Conservation (phyloP, 2,329 filamentous ascomycete genomes). For the Clarireedia paspali region DNA sequence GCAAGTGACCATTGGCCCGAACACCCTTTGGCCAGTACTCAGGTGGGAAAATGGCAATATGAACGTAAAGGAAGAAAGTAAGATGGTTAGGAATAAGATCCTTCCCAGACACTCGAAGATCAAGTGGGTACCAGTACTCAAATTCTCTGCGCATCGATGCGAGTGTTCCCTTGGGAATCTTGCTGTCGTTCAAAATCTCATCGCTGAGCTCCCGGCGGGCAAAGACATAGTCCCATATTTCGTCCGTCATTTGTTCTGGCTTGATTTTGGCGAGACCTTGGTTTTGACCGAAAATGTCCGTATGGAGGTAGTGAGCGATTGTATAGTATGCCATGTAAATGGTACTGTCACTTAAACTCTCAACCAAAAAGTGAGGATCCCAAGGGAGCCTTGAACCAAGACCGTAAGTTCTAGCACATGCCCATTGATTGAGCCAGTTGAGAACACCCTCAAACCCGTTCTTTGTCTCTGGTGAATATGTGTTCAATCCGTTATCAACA, state of each 20-base stretch:
- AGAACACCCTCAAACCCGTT: slow-evolving; percentile 79
- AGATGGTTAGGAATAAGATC: slow-evolving; percentile 90
- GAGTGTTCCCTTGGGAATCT: slow-evolving; percentile 66
- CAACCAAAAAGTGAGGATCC: slow-evolving; percentile 85
- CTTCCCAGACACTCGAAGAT: slow-evolving; percentile 83
- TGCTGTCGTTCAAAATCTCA: slow-evolving; percentile 54
- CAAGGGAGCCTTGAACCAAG: slow-evolving; percentile 91
- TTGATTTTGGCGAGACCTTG: slow-evolving; percentile 61
- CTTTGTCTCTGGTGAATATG: slow-evolving; percentile 69
- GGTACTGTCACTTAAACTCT: slow-evolving; percentile 85
- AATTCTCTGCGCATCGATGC: slow-evolving; percentile 83
- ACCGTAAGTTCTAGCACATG: slow-evolving; percentile 84
- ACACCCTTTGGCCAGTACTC: slow-evolving; percentile 85
- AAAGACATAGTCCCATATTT: slow-evolving; percentile 96
- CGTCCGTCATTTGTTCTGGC: slow-evolving; percentile 84
- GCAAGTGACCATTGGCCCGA: slow-evolving; percentile 84
- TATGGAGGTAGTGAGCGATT: slow-evolving; percentile 61
- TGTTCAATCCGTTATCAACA: slow-evolving; percentile 68
- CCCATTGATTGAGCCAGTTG: slow-evolving; percentile 93
- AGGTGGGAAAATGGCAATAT: slow-evolving; percentile 78
- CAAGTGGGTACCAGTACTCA: slow-evolving; percentile 94
- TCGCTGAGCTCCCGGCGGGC: slow-evolving; percentile 63
- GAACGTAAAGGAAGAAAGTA: slow-evolving; percentile 92
- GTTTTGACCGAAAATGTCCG: slow-evolving; percentile 75
- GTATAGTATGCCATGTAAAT: slow-evolving; percentile 85